A percentile compares a stretch with the other conserved stretches of the same genome.
Conservation (phyloP, 2,329 filamentous ascomycete species). For the Cladophialophora yegresii region DNA sequence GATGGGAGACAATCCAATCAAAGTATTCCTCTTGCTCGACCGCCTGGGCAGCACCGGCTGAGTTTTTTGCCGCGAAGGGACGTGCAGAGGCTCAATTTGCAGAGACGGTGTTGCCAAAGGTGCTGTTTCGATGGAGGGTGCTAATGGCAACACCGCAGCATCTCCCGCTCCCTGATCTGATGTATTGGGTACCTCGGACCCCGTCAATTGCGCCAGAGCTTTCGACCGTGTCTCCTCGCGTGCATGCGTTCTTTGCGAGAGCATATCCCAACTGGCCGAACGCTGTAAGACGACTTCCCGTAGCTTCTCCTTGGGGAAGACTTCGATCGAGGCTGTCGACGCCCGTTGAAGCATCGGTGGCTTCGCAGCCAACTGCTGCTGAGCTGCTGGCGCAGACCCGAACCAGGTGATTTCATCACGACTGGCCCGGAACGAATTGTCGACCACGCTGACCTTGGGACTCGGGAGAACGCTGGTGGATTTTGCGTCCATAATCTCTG, state of each 20-base stretch:
- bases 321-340: slow-evolving; percentile 38
- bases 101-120: slow-evolving; percentile 30
- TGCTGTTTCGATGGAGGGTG: slow-evolving; percentile 15
- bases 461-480: slow-evolving; percentile 36
- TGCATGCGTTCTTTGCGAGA: slow-evolving; percentile 31
- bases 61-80: slow-evolving; percentile 15
- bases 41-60: slow-evolving; percentile 33
- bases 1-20: slow-evolving; percentile 20
- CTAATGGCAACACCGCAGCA: not conserved
- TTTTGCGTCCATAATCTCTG: slow-evolving; percentile 37
- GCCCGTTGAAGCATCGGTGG: slow-evolving; percentile 34
- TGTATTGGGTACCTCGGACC: slow-evolving; percentile 30
- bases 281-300: slow-evolving; percentile 31
- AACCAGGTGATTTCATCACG: slow-evolving; percentile 30
- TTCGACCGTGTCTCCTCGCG: slow-evolving; percentile 32
- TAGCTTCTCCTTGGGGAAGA: slow-evolving; percentile 35
- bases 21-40: slow-evolving; percentile 37
- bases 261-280: slow-evolving; percentile 33
- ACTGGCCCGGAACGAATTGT: slow-evolving; percentile 31
- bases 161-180: slow-evolving; percentile 34
- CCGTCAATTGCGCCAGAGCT: slow-evolving; percentile 34
- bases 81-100: slow-evolving; percentile 24
- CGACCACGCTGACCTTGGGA: slow-evolving; percentile 35
- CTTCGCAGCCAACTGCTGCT: slow-evolving; percentile 19
- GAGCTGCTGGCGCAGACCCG: slow-evolving; percentile 17